Evolutionary conservation across 2,329 filamentous ascomycete genomes (phyloP).

Genomic region (Arthrinium puccinioides): DNA sequence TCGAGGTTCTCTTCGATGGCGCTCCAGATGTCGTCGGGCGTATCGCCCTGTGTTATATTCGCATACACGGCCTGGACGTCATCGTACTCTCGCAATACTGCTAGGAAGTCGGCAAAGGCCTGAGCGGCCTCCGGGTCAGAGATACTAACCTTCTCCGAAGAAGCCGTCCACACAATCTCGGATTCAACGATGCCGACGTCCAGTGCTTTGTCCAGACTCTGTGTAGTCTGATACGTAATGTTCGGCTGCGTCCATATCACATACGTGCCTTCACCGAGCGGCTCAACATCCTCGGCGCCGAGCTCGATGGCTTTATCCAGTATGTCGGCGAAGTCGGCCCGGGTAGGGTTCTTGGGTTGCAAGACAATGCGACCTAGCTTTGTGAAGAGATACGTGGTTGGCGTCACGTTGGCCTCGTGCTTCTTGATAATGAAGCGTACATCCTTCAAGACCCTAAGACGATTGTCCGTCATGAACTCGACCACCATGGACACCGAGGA

Average conservation of each 20-base stretch:
- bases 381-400: slow-evolving; percentile 79
- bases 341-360: slow-evolving; percentile 29
- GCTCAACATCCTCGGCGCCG: slow-evolving; percentile 67
- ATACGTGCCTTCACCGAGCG: slow-evolving; percentile 61
- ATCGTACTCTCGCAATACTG: slow-evolving; percentile 55
- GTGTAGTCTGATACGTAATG: slow-evolving; percentile 55
- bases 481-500: slow-evolving; percentile 71
- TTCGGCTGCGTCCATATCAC: slow-evolving; percentile 64
- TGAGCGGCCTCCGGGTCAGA: slow-evolving; percentile 48
- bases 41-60: slow-evolving; percentile 51
- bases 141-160: slow-evolving; percentile 58
- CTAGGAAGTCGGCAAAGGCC: slow-evolving; percentile 52
- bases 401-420: slow-evolving; percentile 59
- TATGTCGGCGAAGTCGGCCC: slow-evolving; percentile 54
- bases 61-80: slow-evolving; percentile 75
- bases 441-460: slow-evolving; percentile 65
- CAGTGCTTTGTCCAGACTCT: slow-evolving; percentile 55
- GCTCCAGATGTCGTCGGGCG: slow-evolving; percentile 47
- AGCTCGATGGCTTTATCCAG: slow-evolving; percentile 79
- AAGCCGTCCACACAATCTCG: slow-evolving; percentile 80
- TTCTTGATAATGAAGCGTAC: slow-evolving; percentile 66
- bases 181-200: slow-evolving; percentile 62
- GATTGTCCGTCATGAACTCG: slow-evolving; percentile 81
- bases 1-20: slow-evolving; percentile 46
- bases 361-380: slow-evolving; percentile 71